Conservation (phyloP, 2,329 filamentous ascomycete genomes). For the Fusarium incarnatum region DNA sequence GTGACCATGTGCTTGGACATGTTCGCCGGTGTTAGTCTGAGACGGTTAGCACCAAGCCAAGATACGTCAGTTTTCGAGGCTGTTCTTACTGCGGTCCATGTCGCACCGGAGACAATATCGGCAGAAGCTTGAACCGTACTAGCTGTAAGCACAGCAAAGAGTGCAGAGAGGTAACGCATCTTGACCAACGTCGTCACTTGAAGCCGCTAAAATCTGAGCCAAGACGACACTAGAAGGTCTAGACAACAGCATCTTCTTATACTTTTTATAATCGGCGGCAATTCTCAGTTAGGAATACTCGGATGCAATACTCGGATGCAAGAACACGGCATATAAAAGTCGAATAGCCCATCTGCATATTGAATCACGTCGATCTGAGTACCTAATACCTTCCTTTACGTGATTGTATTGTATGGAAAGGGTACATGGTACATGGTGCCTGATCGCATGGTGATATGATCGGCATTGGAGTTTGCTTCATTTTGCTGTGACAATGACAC, state of each 20-base stretch:
- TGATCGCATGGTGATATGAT: not conserved
- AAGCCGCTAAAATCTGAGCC: not conserved
- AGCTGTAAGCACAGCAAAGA: slow-evolving; percentile 20
- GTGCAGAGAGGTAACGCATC: slow-evolving; percentile 11
- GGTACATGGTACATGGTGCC: not conserved
- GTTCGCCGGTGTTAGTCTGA: slow-evolving; percentile 60
- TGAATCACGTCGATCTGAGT: not conserved
- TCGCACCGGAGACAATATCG: slow-evolving; percentile 58
- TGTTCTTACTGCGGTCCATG: slow-evolving; percentile 56
- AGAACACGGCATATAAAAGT: not conserved
- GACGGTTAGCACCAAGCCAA: rapidly evolving
- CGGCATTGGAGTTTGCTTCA: not conserved
- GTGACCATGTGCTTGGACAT: slow-evolving; percentile 75
- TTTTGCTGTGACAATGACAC: not conserved
- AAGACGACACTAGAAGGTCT: not conserved
- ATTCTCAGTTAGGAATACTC: not conserved
- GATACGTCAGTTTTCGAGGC: rapidly evolving
- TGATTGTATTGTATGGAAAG: rapidly evolving
- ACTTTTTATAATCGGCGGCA: not conserved
- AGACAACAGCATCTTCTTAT: not conserved
- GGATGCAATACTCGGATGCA: slow-evolving; percentile 11
- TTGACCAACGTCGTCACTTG: not conserved
- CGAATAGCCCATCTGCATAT: not conserved
- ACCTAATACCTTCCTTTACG: not conserved
- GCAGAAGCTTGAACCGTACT: slow-evolving; percentile 32